A percentile compares a stretch with the other conserved stretches of the same genome.
Conservation (phyloP, 805 yeast genomes). For the Lipomyces kockii region DNA sequence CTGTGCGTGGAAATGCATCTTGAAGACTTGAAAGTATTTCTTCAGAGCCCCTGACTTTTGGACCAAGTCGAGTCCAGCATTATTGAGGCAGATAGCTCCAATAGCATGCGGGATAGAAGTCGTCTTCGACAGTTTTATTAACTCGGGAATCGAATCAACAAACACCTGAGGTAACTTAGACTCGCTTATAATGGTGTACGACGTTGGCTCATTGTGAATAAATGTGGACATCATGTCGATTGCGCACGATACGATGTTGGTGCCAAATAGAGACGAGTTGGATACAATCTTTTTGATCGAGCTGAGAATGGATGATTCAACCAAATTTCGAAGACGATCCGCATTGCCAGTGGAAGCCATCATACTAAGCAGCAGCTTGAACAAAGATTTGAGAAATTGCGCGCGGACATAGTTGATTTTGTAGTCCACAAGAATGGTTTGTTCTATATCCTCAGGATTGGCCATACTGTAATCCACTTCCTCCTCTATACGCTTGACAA, state of each 20-base stretch:
- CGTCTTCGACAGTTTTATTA: slow-evolving; percentile 59
- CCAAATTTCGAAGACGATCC: slow-evolving; percentile 80
- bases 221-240: slow-evolving; percentile 69
- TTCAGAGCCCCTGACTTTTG: slow-evolving; percentile 48
- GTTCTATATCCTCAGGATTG: slow-evolving; percentile 25
- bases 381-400: slow-evolving; percentile 58
- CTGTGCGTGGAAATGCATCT: slow-evolving; percentile 55
- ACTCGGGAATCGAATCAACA: slow-evolving; percentile 58
- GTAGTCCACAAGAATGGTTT: slow-evolving; percentile 39
- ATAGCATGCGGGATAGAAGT: slow-evolving; percentile 71
- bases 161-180: slow-evolving; percentile 72
- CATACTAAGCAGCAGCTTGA: slow-evolving; percentile 67
- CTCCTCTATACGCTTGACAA: slow-evolving; percentile 63
- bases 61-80: slow-evolving; percentile 68
- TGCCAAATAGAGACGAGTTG: slow-evolving; percentile 68
- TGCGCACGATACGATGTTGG: slow-evolving; percentile 61
- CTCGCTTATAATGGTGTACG: slow-evolving; percentile 78
- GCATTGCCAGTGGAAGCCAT: slow-evolving; percentile 72
- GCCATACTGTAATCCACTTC: slow-evolving; percentile 55
- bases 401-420: slow-evolving; percentile 40
- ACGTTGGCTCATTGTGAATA: slow-evolving; percentile 89
- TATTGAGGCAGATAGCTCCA: slow-evolving; percentile 81
- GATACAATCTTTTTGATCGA: slow-evolving; percentile 63
- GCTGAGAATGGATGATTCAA: slow-evolving; percentile 77
- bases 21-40: slow-evolving; percentile 57